These are phyloP conservation scores for Phytophthora sp. DNA, from an alignment of 352 stramenopile species.

Conservation along the genomic window DNA sequence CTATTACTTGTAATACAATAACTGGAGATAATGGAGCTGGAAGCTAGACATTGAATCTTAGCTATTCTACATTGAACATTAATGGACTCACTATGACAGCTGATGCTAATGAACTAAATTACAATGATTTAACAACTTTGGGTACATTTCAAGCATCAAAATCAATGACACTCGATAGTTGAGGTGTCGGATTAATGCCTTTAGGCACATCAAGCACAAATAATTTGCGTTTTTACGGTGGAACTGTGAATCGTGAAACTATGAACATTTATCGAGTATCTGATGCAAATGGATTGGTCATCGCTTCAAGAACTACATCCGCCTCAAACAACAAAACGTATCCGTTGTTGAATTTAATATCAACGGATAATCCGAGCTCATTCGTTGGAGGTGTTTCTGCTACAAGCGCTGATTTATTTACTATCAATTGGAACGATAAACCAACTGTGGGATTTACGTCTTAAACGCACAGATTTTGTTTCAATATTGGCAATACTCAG, in stretches of 20 bases:
- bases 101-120: no score
- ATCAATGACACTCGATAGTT: conserved; percentile 14
- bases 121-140: no score
- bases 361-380: conserved; percentile 9
- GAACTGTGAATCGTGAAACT: conserved; percentile 8
- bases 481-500: conserved; percentile 21
- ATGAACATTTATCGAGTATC: conserved; percentile 22
- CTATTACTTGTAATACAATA: neutral
- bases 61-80: no score
- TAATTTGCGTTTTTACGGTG: conserved; percentile 9
- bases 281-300: conserved; percentile 19
- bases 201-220: conserved; percentile 5
- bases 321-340: conserved; percentile 14
- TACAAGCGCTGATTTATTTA: conserved; percentile 15
- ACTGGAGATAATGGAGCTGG: no score
- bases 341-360: conserved; percentile 15
- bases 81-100: no score
- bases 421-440: conserved; percentile 22
- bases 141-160: conserved; percentile 19
- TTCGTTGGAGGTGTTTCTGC: conserved; percentile 22
- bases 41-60: no score
- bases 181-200: conserved; percentile 1
- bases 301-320: conserved; percentile 9
- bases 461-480: conserved; percentile 28
- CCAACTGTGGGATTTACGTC: conserved; percentile 11